Percentiles rank a stretch among this genome's conserved stretches.
These are phyloP conservation scores for Centrapalus pauciflorus DNA, from an alignment of 129 eudicot genomes.

Conservation along the genomic window DNA sequence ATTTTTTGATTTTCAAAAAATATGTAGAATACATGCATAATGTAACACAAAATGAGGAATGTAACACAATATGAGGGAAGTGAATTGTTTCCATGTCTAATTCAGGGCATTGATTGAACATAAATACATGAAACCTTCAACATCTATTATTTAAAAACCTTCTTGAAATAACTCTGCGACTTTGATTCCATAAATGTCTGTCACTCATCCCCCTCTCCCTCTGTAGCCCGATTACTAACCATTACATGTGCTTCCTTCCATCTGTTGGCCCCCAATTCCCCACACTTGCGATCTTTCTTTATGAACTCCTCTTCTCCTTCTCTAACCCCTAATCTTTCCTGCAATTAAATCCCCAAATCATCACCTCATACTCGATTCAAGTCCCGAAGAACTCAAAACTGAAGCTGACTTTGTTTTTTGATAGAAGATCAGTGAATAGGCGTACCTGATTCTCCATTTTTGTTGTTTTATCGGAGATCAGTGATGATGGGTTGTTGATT, in stretches of 20 bases:
- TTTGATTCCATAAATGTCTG: background rate
- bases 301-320: background rate
- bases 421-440: background rate
- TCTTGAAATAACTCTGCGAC: background rate
- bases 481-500: slow-evolving; percentile 9
- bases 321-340: background rate
- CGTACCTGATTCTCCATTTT: background rate
- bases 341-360: slow-evolving; percentile 16
- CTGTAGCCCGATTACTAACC: too few species aligned
- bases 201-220: too few species aligned
- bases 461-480: background rate
- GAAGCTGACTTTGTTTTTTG: background rate
- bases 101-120: background rate
- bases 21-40: too few species aligned
- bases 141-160: background rate
- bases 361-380: slow-evolving; percentile 15
- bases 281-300: background rate
- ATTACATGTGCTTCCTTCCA: slow-evolving; percentile 28
- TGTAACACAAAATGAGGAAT: too few species aligned
- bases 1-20: too few species aligned
- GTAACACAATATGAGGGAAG: too few species aligned
- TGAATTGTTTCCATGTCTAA: too few species aligned
- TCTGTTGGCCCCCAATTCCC: slow-evolving; percentile 14
- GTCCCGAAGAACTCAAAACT: background rate
- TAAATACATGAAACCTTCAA: background rate